phyloP scores from a whole-genome alignment of 805 yeast genomes.

The Candida peoriensis region DNA sequence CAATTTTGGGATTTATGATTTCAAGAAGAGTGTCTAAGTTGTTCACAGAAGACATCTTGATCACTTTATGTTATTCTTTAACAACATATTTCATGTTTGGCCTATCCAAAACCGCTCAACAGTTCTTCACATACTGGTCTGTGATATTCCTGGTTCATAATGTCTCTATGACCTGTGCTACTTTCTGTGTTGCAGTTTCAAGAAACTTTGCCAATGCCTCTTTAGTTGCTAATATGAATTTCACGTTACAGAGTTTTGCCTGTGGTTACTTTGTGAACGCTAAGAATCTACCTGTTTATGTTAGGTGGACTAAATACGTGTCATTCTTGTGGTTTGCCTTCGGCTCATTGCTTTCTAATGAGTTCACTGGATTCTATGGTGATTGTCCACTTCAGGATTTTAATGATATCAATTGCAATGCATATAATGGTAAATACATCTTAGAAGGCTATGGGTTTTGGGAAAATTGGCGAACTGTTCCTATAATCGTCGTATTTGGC shows the following conservation, averaged over 20 bases:
- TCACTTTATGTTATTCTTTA: slow-evolving; percentile 53
- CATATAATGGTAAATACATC: slow-evolving; percentile 50
- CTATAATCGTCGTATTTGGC: slow-evolving; percentile 53
- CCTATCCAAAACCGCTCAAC: slow-evolving; percentile 38
- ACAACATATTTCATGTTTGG: slow-evolving; percentile 81
- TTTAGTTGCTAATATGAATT: slow-evolving; percentile 20
- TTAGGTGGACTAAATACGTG: slow-evolving; percentile 75
- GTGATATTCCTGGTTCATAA: slow-evolving; percentile 52
- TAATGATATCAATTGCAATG: slow-evolving; percentile 31
- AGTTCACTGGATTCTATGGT: slow-evolving; percentile 58
- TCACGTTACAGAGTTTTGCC: slow-evolving; percentile 61
- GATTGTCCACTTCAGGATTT: slow-evolving; percentile 41
- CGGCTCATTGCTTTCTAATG: slow-evolving; percentile 62
- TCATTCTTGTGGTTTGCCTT: slow-evolving; percentile 77
- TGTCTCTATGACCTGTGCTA: slow-evolving; percentile 53
- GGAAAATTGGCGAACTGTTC: slow-evolving; percentile 58
- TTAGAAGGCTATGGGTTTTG: slow-evolving; percentile 57
- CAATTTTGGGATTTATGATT: slow-evolving; percentile 60
- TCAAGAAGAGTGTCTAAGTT: slow-evolving; percentile 67
- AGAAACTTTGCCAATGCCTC: slow-evolving; percentile 22
- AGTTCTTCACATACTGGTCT: slow-evolving; percentile 61
- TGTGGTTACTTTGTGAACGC: slow-evolving; percentile 80
- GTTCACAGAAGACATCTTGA: slow-evolving; percentile 62
- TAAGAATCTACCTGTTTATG: slow-evolving; percentile 73
- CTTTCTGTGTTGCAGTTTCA: slow-evolving; percentile 26